phyloP scores from a whole-genome alignment of 2,329 filamentous ascomycete species.

The Sclerotinia borealis region DNA sequence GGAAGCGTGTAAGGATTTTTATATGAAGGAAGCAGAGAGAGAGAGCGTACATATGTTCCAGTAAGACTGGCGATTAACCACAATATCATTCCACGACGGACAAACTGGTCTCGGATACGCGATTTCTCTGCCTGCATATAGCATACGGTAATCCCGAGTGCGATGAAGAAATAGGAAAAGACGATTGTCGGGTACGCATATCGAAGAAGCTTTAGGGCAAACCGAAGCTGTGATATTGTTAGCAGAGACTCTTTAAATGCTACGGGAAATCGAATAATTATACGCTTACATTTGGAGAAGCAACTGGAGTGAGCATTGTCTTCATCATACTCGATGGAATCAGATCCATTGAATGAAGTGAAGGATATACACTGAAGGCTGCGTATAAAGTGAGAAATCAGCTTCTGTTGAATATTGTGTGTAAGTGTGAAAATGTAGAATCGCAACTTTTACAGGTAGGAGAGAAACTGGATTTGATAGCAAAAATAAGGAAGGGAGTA shows the following conservation, averaged over 20 bases:
- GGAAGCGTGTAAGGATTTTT: background rate
- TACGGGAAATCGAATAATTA: background rate
- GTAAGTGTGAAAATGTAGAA: background rate
- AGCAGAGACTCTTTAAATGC: background rate
- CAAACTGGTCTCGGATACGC: slow-evolving; percentile 34
- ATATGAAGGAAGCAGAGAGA: slow-evolving; percentile 39
- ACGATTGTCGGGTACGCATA: slow-evolving; percentile 53
- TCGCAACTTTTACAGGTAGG: background rate
- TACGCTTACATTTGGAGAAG: background rate
- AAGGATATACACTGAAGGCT: background rate
- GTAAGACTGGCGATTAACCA: slow-evolving; percentile 34
- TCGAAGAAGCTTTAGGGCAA: slow-evolving; percentile 37
- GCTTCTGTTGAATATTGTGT: background rate
- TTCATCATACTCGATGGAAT: background rate
- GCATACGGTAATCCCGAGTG: slow-evolving; percentile 46
- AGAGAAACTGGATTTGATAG: background rate
- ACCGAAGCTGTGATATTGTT: slow-evolving; percentile 16
- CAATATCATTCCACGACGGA: slow-evolving; percentile 40
- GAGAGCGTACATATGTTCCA: slow-evolving; percentile 36
- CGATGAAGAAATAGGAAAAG: slow-evolving; percentile 51
- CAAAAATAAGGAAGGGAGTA: background rate
- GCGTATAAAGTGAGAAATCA: background rate
- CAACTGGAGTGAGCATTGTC: background rate
- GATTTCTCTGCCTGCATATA: slow-evolving; percentile 44
- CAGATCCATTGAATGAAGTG: background rate